A percentile compares a stretch with the other conserved stretches of the same genome.
These are phyloP conservation scores for Lachancea dasiensis DNA, from an alignment of 805 yeast genomes.

Conservation along the genomic window DNA sequence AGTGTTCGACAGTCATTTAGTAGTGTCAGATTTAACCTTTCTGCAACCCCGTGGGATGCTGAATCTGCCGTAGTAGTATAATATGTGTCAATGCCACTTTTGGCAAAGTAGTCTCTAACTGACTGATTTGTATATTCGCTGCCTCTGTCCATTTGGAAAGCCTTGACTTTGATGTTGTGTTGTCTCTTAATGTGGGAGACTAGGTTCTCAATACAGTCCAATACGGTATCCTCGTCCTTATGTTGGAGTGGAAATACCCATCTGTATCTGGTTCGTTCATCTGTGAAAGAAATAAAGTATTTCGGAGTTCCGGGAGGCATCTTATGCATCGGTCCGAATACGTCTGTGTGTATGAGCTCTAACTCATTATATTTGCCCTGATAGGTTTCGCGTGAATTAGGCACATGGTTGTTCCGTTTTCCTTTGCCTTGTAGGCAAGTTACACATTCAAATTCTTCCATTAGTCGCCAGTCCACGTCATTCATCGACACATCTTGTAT, in stretches of 20 bases:
- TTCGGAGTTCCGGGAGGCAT: conserved; percentile 1
- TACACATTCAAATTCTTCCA: background rate
- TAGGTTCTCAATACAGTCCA: conserved; percentile 1
- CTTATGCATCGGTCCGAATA: conserved; percentile 11
- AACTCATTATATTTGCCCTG: conserved; percentile 4
- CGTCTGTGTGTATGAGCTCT: conserved; percentile 9
- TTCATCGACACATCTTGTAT: background rate
- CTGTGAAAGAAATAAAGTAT: conserved; percentile 13
- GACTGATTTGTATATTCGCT: conserved; percentile 10
- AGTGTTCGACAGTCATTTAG: conserved; percentile 15
- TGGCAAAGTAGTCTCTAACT: background rate
- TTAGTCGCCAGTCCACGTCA: too few species aligned
- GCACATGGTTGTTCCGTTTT: background rate
- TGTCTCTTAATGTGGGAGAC: background rate
- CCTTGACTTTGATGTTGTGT: background rate
- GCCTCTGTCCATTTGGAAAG: conserved; percentile 12
- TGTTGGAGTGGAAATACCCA: conserved; percentile 8
- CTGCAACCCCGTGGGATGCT: conserved; percentile 12
- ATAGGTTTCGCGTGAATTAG: conserved; percentile 4
- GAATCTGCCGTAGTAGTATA: conserved; percentile 12
- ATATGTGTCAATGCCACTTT: conserved; percentile 7
- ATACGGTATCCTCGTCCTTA: background rate
- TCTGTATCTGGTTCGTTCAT: conserved; percentile 12
- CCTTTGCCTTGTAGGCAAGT: background rate
- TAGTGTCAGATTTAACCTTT: conserved; percentile 11